These are phyloP conservation scores for Oryza rufipogon DNA, from an alignment of 176 grass and related monocot genomes.

Conservation along the genomic window DNA sequence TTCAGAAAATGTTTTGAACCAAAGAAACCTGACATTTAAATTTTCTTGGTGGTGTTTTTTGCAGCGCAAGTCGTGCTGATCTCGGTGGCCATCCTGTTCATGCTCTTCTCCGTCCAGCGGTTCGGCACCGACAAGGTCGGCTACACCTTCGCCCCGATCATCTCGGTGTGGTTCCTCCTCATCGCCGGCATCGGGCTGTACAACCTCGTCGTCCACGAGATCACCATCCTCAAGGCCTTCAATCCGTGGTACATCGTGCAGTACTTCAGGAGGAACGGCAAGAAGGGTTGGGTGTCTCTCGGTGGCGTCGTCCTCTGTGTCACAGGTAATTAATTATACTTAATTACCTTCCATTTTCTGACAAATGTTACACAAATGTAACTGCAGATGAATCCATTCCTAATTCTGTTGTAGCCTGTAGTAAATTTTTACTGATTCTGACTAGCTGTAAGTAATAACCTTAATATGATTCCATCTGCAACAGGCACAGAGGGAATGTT, in stretches of 20 bases:
- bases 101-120: conserved; percentile 72
- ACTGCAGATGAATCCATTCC: neutral
- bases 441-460: neutral
- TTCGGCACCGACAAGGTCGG: conserved; percentile 90
- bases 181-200: conserved; percentile 63
- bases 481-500: conserved; percentile 86
- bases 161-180: conserved; percentile 70
- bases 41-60: neutral
- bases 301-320: conserved; percentile 79
- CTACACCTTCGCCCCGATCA: conserved; percentile 78
- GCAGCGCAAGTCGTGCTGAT: conserved; percentile 66
- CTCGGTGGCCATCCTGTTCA: conserved; percentile 66
- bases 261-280: conserved; percentile 68
- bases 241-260: conserved; percentile 70
- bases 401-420: neutral
- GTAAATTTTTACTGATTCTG: neutral
- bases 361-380: neutral
- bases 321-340: conserved; percentile 46
- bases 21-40: neutral
- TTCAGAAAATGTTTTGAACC: conserved; percentile 6
- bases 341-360: neutral
- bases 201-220: conserved; percentile 61
- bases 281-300: conserved; percentile 72
- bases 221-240: conserved; percentile 61
- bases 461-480: neutral